These are phyloP conservation scores for Pseudogymnoascus sp. DNA, from an alignment of 2,329 filamentous ascomycete genomes.

Conservation along the genomic window DNA sequence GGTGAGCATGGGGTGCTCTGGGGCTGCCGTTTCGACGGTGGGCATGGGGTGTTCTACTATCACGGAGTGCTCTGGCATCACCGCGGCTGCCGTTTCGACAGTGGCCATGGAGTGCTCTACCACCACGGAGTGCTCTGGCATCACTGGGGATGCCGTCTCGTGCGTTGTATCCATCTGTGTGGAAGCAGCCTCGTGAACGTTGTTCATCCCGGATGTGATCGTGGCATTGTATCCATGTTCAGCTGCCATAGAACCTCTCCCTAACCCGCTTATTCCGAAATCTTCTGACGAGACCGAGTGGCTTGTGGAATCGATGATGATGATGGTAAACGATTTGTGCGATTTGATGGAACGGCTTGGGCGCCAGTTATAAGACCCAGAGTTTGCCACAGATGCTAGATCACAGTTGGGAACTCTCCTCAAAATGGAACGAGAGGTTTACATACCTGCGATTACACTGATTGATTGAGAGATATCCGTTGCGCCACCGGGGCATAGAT, in stretches of 20 bases:
- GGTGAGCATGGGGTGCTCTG: background rate
- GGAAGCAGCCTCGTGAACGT: background rate
- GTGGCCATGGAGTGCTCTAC: background rate
- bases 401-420: background rate
- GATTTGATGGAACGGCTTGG: constrained; percentile 1
- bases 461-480: background rate
- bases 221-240: background rate
- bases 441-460: background rate
- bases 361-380: background rate
- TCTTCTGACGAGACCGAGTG: background rate
- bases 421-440: background rate
- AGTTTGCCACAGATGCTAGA: background rate
- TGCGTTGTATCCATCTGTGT: background rate
- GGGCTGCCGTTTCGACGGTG: background rate
- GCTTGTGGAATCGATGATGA: constrained; percentile 1
- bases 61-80: background rate
- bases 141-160: background rate
- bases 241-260: background rate
- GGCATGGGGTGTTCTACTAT: background rate
- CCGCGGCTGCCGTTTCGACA: background rate
- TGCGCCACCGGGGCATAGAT: background rate
- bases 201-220: background rate
- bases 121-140: background rate
- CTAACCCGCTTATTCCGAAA: background rate
- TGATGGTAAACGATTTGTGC: background rate